Conservation (phyloP, 2,329 filamentous ascomycete species). For the Aschersonia sp. region DNA sequence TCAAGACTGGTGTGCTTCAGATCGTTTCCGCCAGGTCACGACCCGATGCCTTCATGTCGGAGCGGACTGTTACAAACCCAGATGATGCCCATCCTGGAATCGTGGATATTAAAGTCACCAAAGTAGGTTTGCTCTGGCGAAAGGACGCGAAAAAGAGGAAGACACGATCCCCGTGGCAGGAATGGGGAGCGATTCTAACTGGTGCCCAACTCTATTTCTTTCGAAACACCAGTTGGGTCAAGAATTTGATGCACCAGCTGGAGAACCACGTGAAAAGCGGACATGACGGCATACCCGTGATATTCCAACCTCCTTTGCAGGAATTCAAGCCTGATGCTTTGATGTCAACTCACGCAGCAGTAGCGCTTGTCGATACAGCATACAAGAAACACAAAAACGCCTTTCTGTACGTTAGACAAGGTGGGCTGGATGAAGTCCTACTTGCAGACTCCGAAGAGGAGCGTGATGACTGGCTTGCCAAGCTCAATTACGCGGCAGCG, state of each 20-base stretch:
- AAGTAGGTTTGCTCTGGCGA: slow-evolving; percentile 87
- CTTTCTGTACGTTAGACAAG: slow-evolving; percentile 79
- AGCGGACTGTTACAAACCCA: slow-evolving; percentile 72
- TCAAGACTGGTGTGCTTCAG: slow-evolving; percentile 81
- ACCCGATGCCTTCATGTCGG: slow-evolving; percentile 88
- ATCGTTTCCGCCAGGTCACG: slow-evolving; percentile 89
- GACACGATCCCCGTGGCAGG: slow-evolving; percentile 90
- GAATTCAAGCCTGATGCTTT: slow-evolving; percentile 89
- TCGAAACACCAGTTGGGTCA: slow-evolving; percentile 84
- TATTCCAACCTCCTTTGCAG: slow-evolving; percentile 79
- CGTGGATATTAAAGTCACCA: slow-evolving; percentile 94
- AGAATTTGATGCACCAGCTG: slow-evolving; percentile 77
- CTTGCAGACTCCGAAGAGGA: slow-evolving; percentile 82
- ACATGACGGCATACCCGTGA: slow-evolving; percentile 60
- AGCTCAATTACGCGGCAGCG: slow-evolving; percentile 90
- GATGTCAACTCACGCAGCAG: slow-evolving; percentile 86
- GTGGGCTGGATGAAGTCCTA: slow-evolving; percentile 78
- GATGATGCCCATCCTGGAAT: slow-evolving; percentile 80
- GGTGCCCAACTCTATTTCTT: slow-evolving; percentile 98
- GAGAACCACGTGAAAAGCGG: slow-evolving; percentile 69
- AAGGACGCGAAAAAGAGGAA: slow-evolving; percentile 93
- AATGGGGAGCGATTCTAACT: slow-evolving; percentile 94
- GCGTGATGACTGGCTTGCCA: slow-evolving; percentile 92
- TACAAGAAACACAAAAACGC: slow-evolving; percentile 96
- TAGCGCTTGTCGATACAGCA: slow-evolving; percentile 69